A percentile compares a stretch with the other conserved stretches of the same genome.
Evolutionary conservation across 75 land plant genomes (phyloP).

Genomic region (Cryptomeria japonica): DNA sequence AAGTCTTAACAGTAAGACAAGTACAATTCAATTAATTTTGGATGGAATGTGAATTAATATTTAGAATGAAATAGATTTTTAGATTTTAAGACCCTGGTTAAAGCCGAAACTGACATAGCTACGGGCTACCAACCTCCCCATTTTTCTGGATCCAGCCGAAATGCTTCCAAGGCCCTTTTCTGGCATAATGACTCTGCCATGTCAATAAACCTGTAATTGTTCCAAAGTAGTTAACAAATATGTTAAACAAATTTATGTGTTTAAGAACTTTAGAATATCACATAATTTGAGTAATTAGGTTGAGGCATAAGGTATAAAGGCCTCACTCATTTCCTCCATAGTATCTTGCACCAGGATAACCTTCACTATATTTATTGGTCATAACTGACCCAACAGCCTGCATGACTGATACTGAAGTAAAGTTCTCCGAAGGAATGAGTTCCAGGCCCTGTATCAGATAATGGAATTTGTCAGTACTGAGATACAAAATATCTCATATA

Average conservation of each 20-base stretch:
- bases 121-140: slow-evolving; percentile 69
- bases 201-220: slow-evolving; percentile 45
- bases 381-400: slow-evolving; percentile 62
- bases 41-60: not conserved
- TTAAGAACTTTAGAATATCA: not conserved
- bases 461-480: not conserved
- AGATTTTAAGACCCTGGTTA: not conserved
- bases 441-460: slow-evolving; percentile 44
- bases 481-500: not conserved
- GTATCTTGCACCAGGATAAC: slow-evolving; percentile 65
- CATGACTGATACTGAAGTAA: slow-evolving; percentile 60
- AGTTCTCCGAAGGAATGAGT: slow-evolving; percentile 63
- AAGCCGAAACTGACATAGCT: not conserved
- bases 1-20: not conserved
- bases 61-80: not conserved
- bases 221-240: slow-evolving; percentile 2
- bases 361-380: slow-evolving; percentile 66
- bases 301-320: not conserved
- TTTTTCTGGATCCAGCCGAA: slow-evolving; percentile 45
- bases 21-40: not conserved
- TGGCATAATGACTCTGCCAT: slow-evolving; percentile 58
- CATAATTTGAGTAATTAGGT: not conserved
- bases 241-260: not conserved
- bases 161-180: slow-evolving; percentile 51
- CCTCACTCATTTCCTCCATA: slow-evolving; percentile 65